Evolutionary conservation across 768 basidiomycete genomes (phyloP).

Genomic region (Pholiota conissans): DNA sequence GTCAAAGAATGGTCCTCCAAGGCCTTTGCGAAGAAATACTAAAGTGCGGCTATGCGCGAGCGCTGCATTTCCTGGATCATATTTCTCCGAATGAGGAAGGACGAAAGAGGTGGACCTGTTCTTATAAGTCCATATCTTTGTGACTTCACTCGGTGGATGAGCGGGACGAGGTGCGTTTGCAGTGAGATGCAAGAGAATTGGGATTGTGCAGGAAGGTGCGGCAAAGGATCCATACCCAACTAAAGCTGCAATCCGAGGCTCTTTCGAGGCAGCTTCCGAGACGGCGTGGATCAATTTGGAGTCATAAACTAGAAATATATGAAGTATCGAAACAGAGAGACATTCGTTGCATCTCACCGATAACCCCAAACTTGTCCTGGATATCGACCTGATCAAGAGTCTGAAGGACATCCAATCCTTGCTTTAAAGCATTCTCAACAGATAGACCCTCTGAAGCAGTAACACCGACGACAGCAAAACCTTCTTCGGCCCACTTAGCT

Average conservation of each 20-base stretch:
- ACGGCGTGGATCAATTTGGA: constrained; percentile 25
- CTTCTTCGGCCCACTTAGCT: constrained; percentile 56
- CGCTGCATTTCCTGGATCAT: constrained; percentile 40
- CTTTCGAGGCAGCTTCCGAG: constrained; percentile 24
- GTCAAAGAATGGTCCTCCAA: constrained; percentile 54
- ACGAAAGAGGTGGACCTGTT: constrained; percentile 40
- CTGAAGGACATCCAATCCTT: constrained; percentile 35
- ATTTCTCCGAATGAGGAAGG: constrained; percentile 39
- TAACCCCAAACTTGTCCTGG: constrained; percentile 43
- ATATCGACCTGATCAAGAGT: constrained; percentile 36
- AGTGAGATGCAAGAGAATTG: constrained; percentile 37
- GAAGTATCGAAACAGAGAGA: background rate
- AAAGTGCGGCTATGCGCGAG: constrained; percentile 47
- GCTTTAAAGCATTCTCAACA: constrained; percentile 28
- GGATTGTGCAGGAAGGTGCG: constrained; percentile 22
- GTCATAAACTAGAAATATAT: constrained; percentile 31
- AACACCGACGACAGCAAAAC: constrained; percentile 45
- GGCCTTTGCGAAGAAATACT: constrained; percentile 42
- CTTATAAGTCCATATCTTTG: constrained; percentile 29
- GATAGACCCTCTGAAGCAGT: constrained; percentile 22
- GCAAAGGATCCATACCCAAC: constrained; percentile 35
- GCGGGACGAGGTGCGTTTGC: constrained; percentile 21
- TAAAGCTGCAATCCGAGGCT: constrained; percentile 35
- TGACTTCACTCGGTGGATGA: constrained; percentile 16
- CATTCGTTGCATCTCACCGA: constrained; percentile 32